Evolutionary conservation across 257 asterid species (phyloP).

Genomic region (Solanum clarkiae): DNA sequence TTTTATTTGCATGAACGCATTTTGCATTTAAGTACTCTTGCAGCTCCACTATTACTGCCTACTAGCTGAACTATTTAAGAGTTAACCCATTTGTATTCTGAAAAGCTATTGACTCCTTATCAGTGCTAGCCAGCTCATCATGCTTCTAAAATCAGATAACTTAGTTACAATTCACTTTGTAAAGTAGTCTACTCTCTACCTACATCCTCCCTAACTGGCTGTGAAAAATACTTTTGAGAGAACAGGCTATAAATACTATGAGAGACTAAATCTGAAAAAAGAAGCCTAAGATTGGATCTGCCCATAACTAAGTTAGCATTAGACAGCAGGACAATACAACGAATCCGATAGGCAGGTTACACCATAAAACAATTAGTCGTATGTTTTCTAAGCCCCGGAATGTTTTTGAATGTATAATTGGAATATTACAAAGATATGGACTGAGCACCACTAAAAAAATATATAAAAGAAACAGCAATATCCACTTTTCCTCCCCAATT

Average conservation of each 20-base stretch:
- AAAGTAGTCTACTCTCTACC: not conserved
- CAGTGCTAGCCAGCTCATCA: not conserved
- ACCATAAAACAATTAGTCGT: not conserved
- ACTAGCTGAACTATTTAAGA: not conserved
- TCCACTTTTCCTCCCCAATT: not conserved
- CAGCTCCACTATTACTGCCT: not conserved
- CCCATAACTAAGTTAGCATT: not conserved
- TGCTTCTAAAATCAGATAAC: not conserved
- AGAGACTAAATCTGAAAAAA: not conserved
- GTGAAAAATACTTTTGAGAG: not conserved
- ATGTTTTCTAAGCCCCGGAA: not conserved
- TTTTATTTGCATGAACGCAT: not conserved
- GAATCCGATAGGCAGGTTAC: not conserved
- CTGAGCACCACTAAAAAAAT: not conserved
- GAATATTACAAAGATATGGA: not conserved
- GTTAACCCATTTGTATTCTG: not conserved
- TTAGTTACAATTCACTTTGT: not conserved
- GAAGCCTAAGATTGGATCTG: not conserved
- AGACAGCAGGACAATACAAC: not conserved
- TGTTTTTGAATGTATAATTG: not conserved
- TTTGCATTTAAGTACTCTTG: not conserved
- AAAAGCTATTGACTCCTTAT: not conserved
- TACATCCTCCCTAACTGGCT: not conserved
- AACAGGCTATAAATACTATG: not conserved
- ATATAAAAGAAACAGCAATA: not conserved